Base-by-base conservation (phyloP, 768 basidiomycete species). In the Mrakia blollopis region DNA sequence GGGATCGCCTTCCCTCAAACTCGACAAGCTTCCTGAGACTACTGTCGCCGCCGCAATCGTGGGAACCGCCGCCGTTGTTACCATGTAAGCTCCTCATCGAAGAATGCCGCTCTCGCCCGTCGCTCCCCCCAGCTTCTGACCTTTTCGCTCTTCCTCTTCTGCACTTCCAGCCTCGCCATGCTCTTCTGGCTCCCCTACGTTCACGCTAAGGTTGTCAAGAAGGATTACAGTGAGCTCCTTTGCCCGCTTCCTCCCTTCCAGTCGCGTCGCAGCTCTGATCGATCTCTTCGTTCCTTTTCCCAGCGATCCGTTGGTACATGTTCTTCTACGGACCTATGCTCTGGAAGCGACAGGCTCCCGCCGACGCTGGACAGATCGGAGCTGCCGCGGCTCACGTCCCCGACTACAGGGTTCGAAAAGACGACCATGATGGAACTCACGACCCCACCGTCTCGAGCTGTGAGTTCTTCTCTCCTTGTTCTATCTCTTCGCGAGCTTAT, bases 141-240 rank as follows among this genome's bases (percentile, higher is more conserved):
- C 3, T 2, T 2, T 50, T n/a, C 47, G 2, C 7, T 21, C 47
- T 50, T 21, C 47, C 47, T n/a, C 14, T 50, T 7, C 10, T 13
- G 44, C 9, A 14, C 47, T 7, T 41, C 6, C 16, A 47, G 81
- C 52, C 77, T 86, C 11, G 80, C 85, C 4, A 57, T 81, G 75
- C 47, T 86, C 76, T 86, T 85, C 81, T 85, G 84, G 84, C 54
- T 86, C 5, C 85, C 85, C 7, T 86, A 80, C 80, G 85, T 85
- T 71, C 79, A 84, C 80, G 77, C 78, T 78, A 84, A 84, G 78
- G 84, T 85, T 72, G 76, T 85, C 78, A 82, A 82, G 79, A 84
- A 84, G 80, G 85, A 86, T 79, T 83, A 85, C 83, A 85, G 79
- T 82, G 57, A 39, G 25, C 21, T 47, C 47, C 39, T 41, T 16